Percentiles rank a stretch among this genome's conserved stretches.
These are phyloP conservation scores for Scheffersomyces titani DNA, from an alignment of 1,139 yeast genomes.

Conservation along the genomic window DNA sequence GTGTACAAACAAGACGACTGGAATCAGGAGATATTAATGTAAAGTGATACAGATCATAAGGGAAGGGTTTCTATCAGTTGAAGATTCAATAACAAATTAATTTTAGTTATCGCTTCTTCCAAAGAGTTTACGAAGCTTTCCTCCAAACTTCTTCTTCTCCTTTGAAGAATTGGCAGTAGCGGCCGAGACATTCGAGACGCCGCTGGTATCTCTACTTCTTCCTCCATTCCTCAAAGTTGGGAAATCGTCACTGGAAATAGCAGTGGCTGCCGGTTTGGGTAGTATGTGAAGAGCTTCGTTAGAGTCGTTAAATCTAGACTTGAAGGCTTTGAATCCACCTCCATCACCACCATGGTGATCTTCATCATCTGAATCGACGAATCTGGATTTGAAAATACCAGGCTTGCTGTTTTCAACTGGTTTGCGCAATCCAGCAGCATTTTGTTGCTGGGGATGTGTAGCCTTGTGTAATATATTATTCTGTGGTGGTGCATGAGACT, in stretches of 20 bases:
- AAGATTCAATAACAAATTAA: too few relatives aligned
- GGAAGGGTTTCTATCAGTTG: neutral
- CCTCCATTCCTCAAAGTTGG: constrained; percentile 5
- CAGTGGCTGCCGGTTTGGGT: constrained; percentile 3
- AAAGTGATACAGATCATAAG: neutral
- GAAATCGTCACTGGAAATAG: constrained; percentile 4
- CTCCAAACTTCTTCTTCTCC: constrained; percentile 52
- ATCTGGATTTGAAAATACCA: constrained; percentile 41
- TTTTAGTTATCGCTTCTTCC: constrained; percentile 34
- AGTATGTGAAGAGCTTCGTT: constrained; percentile 15
- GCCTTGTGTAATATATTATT: neutral
- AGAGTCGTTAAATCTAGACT: constrained; percentile 22
- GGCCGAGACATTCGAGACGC: neutral
- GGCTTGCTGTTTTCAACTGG: neutral
- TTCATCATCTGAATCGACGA: constrained; percentile 56
- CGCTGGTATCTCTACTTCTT: constrained; percentile 5
- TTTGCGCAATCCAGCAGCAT: neutral
- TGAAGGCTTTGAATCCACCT: constrained; percentile 4
- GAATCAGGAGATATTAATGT: neutral
- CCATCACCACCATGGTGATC: constrained; percentile 12
- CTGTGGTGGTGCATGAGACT: constrained; percentile 3
- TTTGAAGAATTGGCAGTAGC: constrained; percentile 10
- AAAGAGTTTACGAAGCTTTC: constrained; percentile 61
- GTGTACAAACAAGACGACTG: neutral
- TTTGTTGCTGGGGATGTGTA: neutral